Percentiles rank a stretch among this genome's conserved stretches.
These are phyloP conservation scores for Salix suchowensis DNA, from an alignment of 345 rosid genomes.

Conservation along the genomic window DNA sequence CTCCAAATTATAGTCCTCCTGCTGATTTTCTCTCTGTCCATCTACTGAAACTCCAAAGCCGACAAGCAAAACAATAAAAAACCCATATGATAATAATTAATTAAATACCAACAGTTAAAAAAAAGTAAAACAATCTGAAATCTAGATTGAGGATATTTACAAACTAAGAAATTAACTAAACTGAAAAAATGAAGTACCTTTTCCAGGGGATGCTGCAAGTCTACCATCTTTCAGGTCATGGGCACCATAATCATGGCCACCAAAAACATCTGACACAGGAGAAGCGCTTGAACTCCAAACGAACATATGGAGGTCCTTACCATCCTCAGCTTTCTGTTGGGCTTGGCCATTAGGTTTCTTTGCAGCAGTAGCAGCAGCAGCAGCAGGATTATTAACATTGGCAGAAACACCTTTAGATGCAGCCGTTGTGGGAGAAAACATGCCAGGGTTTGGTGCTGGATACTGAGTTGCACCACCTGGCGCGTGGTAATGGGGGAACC, in stretches of 20 bases:
- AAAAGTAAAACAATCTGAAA: neutral
- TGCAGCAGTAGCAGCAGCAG: slow-evolving; percentile 11
- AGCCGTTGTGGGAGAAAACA: slow-evolving; percentile 67
- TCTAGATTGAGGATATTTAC: neutral
- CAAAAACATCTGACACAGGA: slow-evolving; percentile 89
- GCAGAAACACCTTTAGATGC: slow-evolving; percentile 33
- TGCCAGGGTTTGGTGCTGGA: slow-evolving; percentile 93
- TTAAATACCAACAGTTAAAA: neutral
- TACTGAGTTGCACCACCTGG: slow-evolving; percentile 54
- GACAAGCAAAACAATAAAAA: neutral
- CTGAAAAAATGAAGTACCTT: slow-evolving; percentile 31
- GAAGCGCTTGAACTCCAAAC: slow-evolving; percentile 98
- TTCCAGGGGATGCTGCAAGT: slow-evolving; percentile 74
- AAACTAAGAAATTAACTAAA: neutral
- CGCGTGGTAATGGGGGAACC: slow-evolving; percentile 48
- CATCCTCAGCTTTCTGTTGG: slow-evolving; percentile 39
- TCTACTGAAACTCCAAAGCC: slow-evolving; percentile 25
- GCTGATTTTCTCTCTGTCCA: slow-evolving; percentile 31
- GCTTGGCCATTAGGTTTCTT: slow-evolving; percentile 47
- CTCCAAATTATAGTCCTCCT: slow-evolving; percentile 51
- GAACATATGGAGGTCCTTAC: slow-evolving; percentile 87
- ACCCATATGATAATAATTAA: neutral
- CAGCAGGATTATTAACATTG: slow-evolving; percentile 4
- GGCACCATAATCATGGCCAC: slow-evolving; percentile 43
- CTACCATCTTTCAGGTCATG: slow-evolving; percentile 66